Evolutionary conservation across 1,284 basidiomycete species (phyloP).

Genomic region (Apiotrichum sp.): DNA sequence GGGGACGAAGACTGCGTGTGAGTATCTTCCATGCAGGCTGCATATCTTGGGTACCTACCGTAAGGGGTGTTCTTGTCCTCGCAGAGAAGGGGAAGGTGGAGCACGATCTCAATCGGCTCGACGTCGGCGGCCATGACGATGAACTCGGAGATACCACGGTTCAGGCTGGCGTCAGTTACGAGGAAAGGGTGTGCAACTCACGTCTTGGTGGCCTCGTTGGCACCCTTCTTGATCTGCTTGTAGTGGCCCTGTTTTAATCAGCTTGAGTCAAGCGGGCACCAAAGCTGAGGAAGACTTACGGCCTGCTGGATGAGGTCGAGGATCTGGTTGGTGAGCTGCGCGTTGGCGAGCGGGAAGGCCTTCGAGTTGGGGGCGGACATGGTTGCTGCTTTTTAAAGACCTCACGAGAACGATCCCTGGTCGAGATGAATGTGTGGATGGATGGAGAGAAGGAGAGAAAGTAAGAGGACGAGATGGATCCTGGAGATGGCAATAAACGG

Average conservation of each 20-base stretch:
- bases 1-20: background rate
- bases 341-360: conserved; percentile 88
- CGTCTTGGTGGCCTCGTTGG: conserved; percentile 72
- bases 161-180: conserved; percentile 10
- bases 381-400: conserved; percentile 15
- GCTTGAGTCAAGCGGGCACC: background rate
- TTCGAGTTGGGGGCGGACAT: conserved; percentile 55
- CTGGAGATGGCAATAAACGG: no score
- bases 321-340: conserved; percentile 88
- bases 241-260: conserved; percentile 47
- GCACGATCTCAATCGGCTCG: conserved; percentile 71
- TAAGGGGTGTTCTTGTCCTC: conserved; percentile 99
- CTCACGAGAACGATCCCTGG: conserved; percentile 35
- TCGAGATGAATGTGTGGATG: conserved; percentile 13
- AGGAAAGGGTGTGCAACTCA: background rate
- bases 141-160: conserved; percentile 94
- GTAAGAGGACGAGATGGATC: no score
- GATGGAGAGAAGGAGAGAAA: no score
- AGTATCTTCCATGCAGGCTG: no score
- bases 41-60: conserved; percentile 46
- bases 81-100: conserved; percentile 94
- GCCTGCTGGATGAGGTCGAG: conserved; percentile 84
- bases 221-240: conserved; percentile 93
- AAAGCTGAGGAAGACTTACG: background rate
- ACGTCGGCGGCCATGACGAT: conserved; percentile 97